Conservation (phyloP, 352 stramenopile species). For the Pythium scleroteichum region DNA sequence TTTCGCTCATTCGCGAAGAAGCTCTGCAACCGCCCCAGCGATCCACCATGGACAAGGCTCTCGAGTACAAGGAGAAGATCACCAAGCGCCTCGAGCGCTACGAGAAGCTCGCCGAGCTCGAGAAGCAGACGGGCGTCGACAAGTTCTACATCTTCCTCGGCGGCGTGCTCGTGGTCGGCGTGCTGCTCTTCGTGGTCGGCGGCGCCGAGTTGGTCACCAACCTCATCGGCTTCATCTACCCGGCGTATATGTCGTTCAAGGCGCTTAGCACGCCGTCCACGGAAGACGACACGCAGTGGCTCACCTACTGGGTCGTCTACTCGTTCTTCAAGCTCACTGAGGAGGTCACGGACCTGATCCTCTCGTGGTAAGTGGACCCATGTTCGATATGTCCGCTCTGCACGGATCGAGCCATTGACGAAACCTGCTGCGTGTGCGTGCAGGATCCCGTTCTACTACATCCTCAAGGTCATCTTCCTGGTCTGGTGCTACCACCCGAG, state of each 20-base stretch:
- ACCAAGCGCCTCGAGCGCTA: slow-evolving; percentile 77
- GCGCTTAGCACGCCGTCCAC: slow-evolving; percentile 73
- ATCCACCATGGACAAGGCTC: slow-evolving; percentile 71
- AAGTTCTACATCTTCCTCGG: slow-evolving; percentile 88
- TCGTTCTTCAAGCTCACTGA: slow-evolving; percentile 97
- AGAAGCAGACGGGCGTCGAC: slow-evolving; percentile 85
- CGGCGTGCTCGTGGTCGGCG: slow-evolving; percentile 42
- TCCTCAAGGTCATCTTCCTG: slow-evolving; percentile 86
- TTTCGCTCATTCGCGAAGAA: slow-evolving; percentile 24
- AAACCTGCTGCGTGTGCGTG: background rate
- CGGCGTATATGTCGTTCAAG: slow-evolving; percentile 89
- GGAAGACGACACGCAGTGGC: slow-evolving; percentile 86
- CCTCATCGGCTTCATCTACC: slow-evolving; percentile 88
- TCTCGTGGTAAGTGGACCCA: slow-evolving; percentile 57
- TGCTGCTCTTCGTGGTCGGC: slow-evolving; percentile 80
- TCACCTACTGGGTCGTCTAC: slow-evolving; percentile 95
- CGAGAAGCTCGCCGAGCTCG: slow-evolving; percentile 80
- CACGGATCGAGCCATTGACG: no score
- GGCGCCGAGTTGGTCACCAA: slow-evolving; percentile 77
- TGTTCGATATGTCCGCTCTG: no score
- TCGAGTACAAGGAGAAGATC: slow-evolving; percentile 87
- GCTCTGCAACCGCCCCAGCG: background rate
- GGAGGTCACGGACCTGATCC: slow-evolving; percentile 74
- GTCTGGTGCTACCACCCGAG: slow-evolving; percentile 84
- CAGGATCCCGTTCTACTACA: slow-evolving; percentile 87